Evolutionary conservation across 768 basidiomycete species (phyloP), one percentile per base, ranked within the genome.

Genomic region (Lactarius hatsudake): DNA sequence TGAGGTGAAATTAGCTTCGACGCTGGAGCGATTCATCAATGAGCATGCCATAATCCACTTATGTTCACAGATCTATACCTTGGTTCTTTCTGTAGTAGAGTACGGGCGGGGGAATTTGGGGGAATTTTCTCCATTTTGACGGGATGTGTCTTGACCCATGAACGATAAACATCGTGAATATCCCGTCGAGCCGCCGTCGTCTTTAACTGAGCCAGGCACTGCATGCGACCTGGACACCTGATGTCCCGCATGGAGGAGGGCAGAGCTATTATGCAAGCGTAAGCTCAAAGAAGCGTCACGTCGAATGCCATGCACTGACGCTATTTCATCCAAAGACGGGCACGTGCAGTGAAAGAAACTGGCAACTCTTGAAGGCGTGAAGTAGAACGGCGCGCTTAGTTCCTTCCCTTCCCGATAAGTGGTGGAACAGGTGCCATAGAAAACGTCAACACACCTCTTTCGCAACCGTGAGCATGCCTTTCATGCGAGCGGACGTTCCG

Each of bases 401-500:
- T 96, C 94, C 93, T 96, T 65, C 17, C 45, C 3, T 34, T 45
- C n/a, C 51, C 54, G 32, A 62, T 59, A 17, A 68, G 38, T 45
- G 38, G 7, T 28, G 6, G 38, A 38, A 34, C n/a, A 61, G 23
- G 30, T 28, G 51, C 32, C n/a, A 32, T 23, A 45, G 40, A 15
- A 63, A 20, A 40, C 9, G 57, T 23, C 28, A 43, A 60, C 84
- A 51, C 56, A 91, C 96, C 81, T 96, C 90, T 76, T 87, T 85
- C 0, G 96, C 95, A 2, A 97, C 83, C 8, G 90, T 88, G 56
- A 98, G 79, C 97, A 99, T 98, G 1, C 97, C 97, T 76, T 89
- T 91, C 89, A 99, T 98, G 62, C 97, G 83, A 0, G 83, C 72
- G 18, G 85, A 82, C 0, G 96, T 98, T 12, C 89, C 88, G 73